Evolutionary conservation across 306 rosid genomes (phyloP).

Genomic region (Pterocarpus santalinus): DNA sequence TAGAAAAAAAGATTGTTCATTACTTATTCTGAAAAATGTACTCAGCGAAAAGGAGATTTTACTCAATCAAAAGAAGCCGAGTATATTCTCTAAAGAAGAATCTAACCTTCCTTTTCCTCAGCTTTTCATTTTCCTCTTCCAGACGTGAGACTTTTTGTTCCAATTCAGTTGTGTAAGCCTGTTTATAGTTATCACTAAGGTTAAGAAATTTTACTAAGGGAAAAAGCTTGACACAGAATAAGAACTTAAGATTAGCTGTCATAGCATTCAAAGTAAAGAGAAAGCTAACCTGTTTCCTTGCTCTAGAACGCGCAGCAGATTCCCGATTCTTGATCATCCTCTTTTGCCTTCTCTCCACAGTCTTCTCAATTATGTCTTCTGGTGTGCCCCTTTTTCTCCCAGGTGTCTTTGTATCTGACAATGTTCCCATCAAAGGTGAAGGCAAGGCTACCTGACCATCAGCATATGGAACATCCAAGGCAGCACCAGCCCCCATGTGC

Average conservation of each 20-base stretch:
- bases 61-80: conserved; percentile 22
- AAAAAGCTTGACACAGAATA: conserved; percentile 15
- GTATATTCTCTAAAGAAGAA: conserved; percentile 41
- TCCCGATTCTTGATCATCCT: conserved; percentile 98
- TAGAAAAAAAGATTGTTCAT: conserved; percentile 1
- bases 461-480: conserved; percentile 67
- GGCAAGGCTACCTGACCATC: conserved; percentile 75
- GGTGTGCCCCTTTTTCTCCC: conserved; percentile 80
- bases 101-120: conserved; percentile 84
- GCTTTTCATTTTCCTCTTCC: conserved; percentile 95
- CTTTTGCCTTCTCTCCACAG: conserved; percentile 92
- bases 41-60: background rate
- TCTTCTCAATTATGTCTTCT: conserved; percentile 75
- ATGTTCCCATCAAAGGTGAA: conserved; percentile 69
- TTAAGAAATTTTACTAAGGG: background rate
- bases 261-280: conserved; percentile 14
- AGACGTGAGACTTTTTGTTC: conserved; percentile 83
- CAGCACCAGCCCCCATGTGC: conserved; percentile 69
- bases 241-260: background rate
- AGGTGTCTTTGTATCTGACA: conserved; percentile 69
- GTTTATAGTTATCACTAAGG: conserved; percentile 37
- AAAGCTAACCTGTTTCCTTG: conserved; percentile 84
- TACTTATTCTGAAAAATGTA: conserved; percentile 22
- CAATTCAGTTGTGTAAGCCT: conserved; percentile 96
- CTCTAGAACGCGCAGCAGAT: conserved; percentile 98